phyloP scores from a whole-genome alignment of 805 yeast species.

The Myxozyma neotropica region DNA sequence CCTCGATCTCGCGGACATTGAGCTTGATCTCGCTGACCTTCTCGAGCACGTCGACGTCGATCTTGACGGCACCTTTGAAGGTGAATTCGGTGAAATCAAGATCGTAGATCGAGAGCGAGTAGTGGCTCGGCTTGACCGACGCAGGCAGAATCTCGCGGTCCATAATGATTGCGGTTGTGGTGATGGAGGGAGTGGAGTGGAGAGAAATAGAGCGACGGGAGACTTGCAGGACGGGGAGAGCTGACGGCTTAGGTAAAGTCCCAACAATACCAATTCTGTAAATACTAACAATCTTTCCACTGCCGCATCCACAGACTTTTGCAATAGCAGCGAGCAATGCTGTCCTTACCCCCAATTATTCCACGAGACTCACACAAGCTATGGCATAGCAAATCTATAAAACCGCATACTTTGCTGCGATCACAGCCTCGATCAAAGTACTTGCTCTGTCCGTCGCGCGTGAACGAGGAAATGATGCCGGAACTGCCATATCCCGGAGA shows the following conservation, averaged over 20 bases:
- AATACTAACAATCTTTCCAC: neutral
- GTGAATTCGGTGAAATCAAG: conserved; percentile 28
- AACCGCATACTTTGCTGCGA: conserved; percentile 14
- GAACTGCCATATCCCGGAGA: neutral
- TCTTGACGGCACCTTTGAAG: conserved; percentile 32
- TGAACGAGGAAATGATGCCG: neutral
- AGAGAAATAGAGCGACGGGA: neutral
- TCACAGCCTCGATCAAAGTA: conserved; percentile 11
- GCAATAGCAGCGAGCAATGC: conserved; percentile 6
- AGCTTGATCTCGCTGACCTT: conserved; percentile 30
- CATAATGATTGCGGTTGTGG: conserved; percentile 13
- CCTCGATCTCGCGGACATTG: conserved; percentile 32
- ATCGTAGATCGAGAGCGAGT: conserved; percentile 31
- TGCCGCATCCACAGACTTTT: too few species aligned
- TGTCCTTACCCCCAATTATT: conserved; percentile 16
- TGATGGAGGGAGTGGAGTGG: neutral
- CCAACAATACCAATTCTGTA: neutral
- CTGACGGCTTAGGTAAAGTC: neutral
- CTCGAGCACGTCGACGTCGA: conserved; percentile 34
- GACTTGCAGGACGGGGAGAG: neutral
- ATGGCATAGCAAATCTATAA: conserved; percentile 14
- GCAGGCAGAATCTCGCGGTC: conserved; percentile 34
- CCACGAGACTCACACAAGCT: conserved; percentile 15
- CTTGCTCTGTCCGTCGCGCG: conserved; percentile 17
- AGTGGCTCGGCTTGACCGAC: conserved; percentile 32